Conservation (phyloP, 768 basidiomycete genomes). For the Neoboletus magnificus region DNA sequence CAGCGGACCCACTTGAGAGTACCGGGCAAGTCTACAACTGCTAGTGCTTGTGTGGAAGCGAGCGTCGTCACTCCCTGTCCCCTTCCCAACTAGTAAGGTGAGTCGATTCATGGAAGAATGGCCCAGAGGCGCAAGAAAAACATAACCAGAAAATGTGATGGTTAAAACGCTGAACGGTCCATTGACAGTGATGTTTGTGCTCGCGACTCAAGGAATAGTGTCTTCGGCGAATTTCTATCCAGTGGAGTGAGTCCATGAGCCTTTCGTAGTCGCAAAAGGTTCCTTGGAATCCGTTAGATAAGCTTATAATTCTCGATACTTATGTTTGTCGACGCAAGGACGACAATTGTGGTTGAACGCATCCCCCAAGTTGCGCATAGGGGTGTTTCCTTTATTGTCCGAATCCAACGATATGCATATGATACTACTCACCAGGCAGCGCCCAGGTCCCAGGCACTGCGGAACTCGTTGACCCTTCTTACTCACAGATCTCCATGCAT, state of each 20-base stretch:
- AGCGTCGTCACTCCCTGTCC: not conserved
- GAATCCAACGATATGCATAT: not conserved
- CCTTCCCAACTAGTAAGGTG: not conserved
- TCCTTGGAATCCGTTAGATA: not conserved
- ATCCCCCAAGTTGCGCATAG: too few relatives aligned
- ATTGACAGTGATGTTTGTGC: not conserved
- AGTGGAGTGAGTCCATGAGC: not conserved
- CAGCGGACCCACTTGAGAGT: not conserved
- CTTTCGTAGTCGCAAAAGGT: not conserved
- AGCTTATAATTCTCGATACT: not conserved
- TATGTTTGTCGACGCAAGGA: not conserved
- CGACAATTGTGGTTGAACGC: not conserved
- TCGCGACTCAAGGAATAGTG: not conserved
- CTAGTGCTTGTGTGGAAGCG: not conserved
- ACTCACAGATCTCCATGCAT: not conserved
- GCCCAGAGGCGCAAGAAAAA: too few relatives aligned
- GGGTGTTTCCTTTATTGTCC: not conserved
- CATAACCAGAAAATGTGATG: not conserved
- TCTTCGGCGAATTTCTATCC: not conserved
- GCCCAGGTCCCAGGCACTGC: too few relatives aligned
- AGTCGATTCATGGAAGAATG: not conserved
- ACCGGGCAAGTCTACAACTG: not conserved
- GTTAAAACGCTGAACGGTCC: not conserved
- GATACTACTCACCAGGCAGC: not conserved
- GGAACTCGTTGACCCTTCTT: not conserved